These are phyloP conservation scores for Rusavskia elegans DNA, from an alignment of 495 filamentous ascomycete genomes.

Conservation along the genomic window DNA sequence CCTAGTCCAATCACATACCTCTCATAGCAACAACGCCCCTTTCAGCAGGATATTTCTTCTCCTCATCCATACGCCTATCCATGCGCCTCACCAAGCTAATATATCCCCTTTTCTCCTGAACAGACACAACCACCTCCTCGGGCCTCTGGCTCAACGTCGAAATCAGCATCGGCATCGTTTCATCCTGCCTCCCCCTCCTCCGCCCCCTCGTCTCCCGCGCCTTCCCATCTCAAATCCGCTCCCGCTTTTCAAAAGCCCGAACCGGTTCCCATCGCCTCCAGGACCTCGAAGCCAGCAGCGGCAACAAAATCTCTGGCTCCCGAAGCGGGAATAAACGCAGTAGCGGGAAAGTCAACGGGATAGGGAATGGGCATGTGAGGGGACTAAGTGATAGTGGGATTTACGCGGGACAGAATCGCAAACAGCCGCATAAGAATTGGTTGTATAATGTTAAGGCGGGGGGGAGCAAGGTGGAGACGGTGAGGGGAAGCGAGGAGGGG, in stretches of 20 bases:
- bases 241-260: background rate
- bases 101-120: background rate
- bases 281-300: background rate
- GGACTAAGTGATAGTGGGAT: background rate
- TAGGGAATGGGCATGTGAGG: too few relatives aligned
- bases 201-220: background rate
- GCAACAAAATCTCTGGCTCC: background rate
- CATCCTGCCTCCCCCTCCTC: slow-evolving; percentile 1
- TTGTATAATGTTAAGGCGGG: background rate
- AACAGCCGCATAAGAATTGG: background rate
- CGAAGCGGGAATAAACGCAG: too few relatives aligned
- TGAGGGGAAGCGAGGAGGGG: background rate
- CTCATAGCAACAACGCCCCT: too few relatives aligned
- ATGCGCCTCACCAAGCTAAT: background rate
- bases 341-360: too few relatives aligned
- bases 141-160: slow-evolving; percentile 3
- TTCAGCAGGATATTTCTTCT: too few relatives aligned
- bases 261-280: background rate
- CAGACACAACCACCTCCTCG: background rate
- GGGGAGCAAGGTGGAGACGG: background rate
- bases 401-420: background rate
- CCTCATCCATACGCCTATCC: too few relatives aligned
- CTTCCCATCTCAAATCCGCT: background rate
- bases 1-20: too few relatives aligned
- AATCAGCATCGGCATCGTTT: slow-evolving; percentile 1